A percentile compares a stretch with the other conserved stretches of the same genome.
These are phyloP conservation scores for Stachybotrys elegans DNA, from an alignment of 2,329 filamentous ascomycete species.

Conservation along the genomic window DNA sequence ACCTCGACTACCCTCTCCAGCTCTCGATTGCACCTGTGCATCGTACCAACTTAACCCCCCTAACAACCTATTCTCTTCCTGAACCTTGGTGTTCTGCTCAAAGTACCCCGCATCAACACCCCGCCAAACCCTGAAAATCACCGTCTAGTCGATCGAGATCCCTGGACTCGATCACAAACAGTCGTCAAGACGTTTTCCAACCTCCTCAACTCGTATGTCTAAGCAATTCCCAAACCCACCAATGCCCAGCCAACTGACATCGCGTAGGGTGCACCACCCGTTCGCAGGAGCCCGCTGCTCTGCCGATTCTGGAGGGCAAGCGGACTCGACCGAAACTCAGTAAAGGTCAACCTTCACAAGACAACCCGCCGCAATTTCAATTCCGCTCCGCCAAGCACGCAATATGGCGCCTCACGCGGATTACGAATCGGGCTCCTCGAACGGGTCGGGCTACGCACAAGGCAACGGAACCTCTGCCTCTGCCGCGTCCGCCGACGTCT, in stretches of 20 bases:
- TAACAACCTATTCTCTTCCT: too few species aligned
- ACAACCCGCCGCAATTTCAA: slow-evolving; percentile 22
- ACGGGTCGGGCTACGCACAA: slow-evolving; percentile 52
- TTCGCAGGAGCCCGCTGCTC: slow-evolving; percentile 95
- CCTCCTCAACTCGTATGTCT: slow-evolving; percentile 86
- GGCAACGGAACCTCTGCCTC: slow-evolving; percentile 37
- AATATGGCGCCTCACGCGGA: slow-evolving; percentile 91
- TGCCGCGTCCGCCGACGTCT: slow-evolving; percentile 55
- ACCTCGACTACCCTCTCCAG: too few species aligned
- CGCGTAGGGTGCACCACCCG: slow-evolving; percentile 78
- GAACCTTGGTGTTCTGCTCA: too few species aligned
- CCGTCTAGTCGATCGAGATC: slow-evolving; percentile 51
- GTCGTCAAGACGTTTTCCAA: slow-evolving; percentile 97
- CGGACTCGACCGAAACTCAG: slow-evolving; percentile 56
- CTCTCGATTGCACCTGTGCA: too few species aligned
- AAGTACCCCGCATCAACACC: too few species aligned
- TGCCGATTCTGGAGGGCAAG: slow-evolving; percentile 79
- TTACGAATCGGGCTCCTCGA: slow-evolving; percentile 48
- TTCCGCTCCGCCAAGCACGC: slow-evolving; percentile 28
- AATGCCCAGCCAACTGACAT: slow-evolving; percentile 18
- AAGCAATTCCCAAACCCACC: slow-evolving; percentile 2
- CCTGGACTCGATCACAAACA: slow-evolving; percentile 49
- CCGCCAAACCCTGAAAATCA: too few species aligned
- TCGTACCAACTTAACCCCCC: too few species aligned
- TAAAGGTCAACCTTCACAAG: slow-evolving; percentile 40